A percentile compares a stretch with the other conserved stretches of the same genome.
Evolutionary conservation across 169 alveolate genomes (phyloP).

Genomic region (Plasmodium gallinaceum): DNA sequence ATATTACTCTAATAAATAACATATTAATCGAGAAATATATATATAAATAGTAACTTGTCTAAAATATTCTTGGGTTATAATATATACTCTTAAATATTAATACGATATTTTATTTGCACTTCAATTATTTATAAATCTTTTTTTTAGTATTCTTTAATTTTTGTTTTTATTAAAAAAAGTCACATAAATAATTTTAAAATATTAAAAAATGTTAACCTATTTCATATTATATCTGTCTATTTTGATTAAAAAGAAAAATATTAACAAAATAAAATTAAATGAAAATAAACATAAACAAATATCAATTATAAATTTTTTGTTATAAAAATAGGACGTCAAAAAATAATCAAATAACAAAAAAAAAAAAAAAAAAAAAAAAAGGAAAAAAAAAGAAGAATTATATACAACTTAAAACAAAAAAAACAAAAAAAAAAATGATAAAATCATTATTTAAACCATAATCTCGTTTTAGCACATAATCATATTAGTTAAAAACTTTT

Average conservation of each 20-base stretch:
- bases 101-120: neutral
- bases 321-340: slow-evolving; percentile 7
- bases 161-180: slow-evolving; percentile 1
- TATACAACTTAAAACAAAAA: slow-evolving; percentile 18
- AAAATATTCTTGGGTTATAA: neutral
- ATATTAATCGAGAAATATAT: neutral
- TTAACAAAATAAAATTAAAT: slow-evolving; percentile 6
- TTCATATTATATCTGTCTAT: slow-evolving; percentile 17
- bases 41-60: neutral
- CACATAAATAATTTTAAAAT: slow-evolving; percentile 8
- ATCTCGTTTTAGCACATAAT: neutral
- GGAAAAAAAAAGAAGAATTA: slow-evolving; percentile 6
- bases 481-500: slow-evolving; percentile 5
- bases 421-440: slow-evolving; percentile 12
- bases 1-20: neutral
- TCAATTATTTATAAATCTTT: no score
- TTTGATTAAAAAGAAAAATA: slow-evolving; percentile 6
- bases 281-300: slow-evolving; percentile 1
- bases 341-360: slow-evolving; percentile 2
- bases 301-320: slow-evolving; percentile 3
- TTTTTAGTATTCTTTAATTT: neutral
- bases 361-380: slow-evolving; percentile 7
- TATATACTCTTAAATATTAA: neutral
- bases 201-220: slow-evolving; percentile 21
- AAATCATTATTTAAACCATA: neutral